A percentile compares a stretch with the other conserved stretches of the same genome.
phyloP scores from a whole-genome alignment of 1,139 yeast genomes.

The Saccharomyces hybrid region DNA sequence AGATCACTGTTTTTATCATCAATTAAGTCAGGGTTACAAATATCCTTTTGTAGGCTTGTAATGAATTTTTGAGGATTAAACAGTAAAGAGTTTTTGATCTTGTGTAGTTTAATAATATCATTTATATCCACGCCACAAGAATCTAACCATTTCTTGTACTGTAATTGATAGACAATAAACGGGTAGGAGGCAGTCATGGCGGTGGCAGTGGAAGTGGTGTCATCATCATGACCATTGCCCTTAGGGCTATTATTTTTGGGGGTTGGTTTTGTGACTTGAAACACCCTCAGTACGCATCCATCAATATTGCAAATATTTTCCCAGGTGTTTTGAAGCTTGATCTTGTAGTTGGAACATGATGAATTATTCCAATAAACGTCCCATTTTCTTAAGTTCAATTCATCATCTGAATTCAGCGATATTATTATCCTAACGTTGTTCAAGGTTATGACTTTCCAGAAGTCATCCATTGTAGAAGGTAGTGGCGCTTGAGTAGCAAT shows the following conservation, averaged over 20 bases:
- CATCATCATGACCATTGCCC: constrained; percentile 7
- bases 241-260: neutral
- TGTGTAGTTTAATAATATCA: constrained; percentile 47
- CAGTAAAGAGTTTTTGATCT: constrained; percentile 40
- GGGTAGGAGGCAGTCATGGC: constrained; percentile 7
- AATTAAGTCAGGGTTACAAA: neutral
- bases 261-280: constrained; percentile 21
- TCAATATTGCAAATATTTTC: constrained; percentile 28
- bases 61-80: constrained; percentile 14
- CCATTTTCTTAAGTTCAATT: constrained; percentile 47
- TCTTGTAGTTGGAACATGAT: constrained; percentile 20
- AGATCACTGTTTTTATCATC: neutral
- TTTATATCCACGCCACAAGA: constrained; percentile 56
- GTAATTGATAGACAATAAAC: constrained; percentile 51
- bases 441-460: constrained; percentile 68
- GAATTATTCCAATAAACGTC: constrained; percentile 47
- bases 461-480: constrained; percentile 66
- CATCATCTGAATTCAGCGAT: constrained; percentile 55
- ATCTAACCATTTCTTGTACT: constrained; percentile 75
- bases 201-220: constrained; percentile 30
- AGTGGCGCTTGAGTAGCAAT: constrained; percentile 87
- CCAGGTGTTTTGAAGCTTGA: constrained; percentile 28
- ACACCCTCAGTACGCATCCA: constrained; percentile 32
- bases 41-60: constrained; percentile 13
- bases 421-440: constrained; percentile 57